These are phyloP conservation scores for Neophaeococcomyces aloes DNA, from an alignment of 2,329 filamentous ascomycete species.

Conservation along the genomic window DNA sequence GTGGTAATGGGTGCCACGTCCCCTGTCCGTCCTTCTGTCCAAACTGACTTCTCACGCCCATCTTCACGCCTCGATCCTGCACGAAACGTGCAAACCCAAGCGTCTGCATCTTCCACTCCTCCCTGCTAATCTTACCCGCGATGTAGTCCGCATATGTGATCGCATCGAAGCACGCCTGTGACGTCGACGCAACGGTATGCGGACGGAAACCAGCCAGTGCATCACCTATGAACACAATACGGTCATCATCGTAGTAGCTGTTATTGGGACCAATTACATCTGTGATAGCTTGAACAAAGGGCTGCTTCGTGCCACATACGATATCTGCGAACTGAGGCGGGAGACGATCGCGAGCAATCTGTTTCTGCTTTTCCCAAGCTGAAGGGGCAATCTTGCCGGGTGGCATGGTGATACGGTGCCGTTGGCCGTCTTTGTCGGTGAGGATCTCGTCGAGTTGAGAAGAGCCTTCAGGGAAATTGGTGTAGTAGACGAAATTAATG, in stretches of 20 bases:
- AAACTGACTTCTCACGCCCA: slow-evolving; percentile 15
- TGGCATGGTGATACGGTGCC: slow-evolving; percentile 30
- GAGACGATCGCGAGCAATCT: slow-evolving; percentile 25
- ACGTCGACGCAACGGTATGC: slow-evolving; percentile 36
- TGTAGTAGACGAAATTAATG: slow-evolving; percentile 40
- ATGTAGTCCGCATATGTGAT: slow-evolving; percentile 21
- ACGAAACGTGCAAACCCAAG: slow-evolving; percentile 15
- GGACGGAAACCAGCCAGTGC: slow-evolving; percentile 36
- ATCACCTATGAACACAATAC: slow-evolving; percentile 32
- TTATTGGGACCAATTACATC: slow-evolving; percentile 11
- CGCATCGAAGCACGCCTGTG: slow-evolving; percentile 27
- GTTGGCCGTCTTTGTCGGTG: slow-evolving; percentile 23
- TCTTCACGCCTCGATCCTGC: slow-evolving; percentile 12
- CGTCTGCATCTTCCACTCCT: slow-evolving; percentile 19
- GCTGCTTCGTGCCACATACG: slow-evolving; percentile 29
- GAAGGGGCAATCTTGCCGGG: slow-evolving; percentile 19
- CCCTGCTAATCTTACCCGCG: slow-evolving; percentile 12
- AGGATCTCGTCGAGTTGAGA: slow-evolving; percentile 22
- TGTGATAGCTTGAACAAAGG: slow-evolving; percentile 29
- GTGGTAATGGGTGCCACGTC: slow-evolving; percentile 8
- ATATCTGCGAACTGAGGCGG: slow-evolving; percentile 34
- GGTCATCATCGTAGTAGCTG: slow-evolving; percentile 13
- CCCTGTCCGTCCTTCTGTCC: not conserved
- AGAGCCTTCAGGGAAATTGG: slow-evolving; percentile 23
- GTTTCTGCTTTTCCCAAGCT: slow-evolving; percentile 29